phyloP scores from a whole-genome alignment of 768 basidiomycete genomes.

The Mycena vulgaris region DNA sequence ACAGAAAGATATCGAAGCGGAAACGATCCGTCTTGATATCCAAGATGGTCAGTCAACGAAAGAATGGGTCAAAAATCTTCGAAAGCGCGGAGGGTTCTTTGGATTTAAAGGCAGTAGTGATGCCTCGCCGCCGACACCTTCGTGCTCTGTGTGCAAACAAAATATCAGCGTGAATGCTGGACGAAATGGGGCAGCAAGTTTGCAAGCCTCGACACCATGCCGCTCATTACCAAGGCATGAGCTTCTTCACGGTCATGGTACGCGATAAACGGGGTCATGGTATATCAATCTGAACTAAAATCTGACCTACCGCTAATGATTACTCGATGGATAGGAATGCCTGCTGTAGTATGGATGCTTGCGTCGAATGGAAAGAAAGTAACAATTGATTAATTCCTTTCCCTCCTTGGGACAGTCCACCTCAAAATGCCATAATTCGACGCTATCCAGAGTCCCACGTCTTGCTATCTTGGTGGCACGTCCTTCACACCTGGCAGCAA shows the following conservation, averaged over 20 bases:
- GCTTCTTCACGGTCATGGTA: conserved; percentile 22
- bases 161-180: conserved; percentile 30
- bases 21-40: conserved; percentile 21
- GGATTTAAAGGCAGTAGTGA: conserved; percentile 21
- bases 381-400: not conserved
- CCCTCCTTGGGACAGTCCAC: not conserved
- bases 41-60: conserved; percentile 16
- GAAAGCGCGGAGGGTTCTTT: not conserved
- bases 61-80: conserved; percentile 31
- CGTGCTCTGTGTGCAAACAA: conserved; percentile 26
- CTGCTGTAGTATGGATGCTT: not conserved
- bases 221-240: conserved; percentile 27
- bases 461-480: not conserved
- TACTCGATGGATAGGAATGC: not conserved
- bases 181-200: conserved; percentile 25
- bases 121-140: conserved; percentile 26
- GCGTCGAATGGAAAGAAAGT: not conserved
- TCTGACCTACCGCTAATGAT: too few relatives aligned
- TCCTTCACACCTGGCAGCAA: conserved; percentile 2
- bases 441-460: not conserved
- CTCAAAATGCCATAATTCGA: not conserved
- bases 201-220: conserved; percentile 28
- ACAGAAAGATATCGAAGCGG: conserved; percentile 29
- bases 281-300: not conserved
- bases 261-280: not conserved